Conservation (phyloP, 345 rosid species). For the Eucalyptus lansdowneana region DNA sequence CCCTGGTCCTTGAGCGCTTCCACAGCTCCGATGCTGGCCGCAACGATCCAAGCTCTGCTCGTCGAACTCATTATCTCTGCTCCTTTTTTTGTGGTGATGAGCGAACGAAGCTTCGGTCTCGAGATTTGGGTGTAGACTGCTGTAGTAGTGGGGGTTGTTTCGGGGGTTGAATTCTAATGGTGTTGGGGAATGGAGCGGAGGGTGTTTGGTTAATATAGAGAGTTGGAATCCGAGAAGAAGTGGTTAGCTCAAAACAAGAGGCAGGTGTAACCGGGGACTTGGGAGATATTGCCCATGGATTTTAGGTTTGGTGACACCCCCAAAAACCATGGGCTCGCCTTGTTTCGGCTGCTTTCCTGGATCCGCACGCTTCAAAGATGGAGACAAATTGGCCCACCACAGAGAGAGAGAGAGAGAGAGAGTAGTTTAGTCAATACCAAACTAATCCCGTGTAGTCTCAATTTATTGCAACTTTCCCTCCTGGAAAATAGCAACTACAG, state of each 20-base stretch:
- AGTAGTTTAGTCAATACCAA: not conserved
- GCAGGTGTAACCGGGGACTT: not conserved
- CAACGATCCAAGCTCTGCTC: constrained; percentile 34
- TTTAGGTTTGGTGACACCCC: not conserved
- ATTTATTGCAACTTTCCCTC: not conserved
- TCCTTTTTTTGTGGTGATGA: not conserved
- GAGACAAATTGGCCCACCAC: not conserved
- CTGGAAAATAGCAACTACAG: rapidly evolving
- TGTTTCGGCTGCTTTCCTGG: not conserved
- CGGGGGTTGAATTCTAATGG: not conserved
- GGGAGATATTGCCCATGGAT: not conserved
- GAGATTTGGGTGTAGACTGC: not conserved
- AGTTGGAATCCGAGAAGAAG: not conserved
- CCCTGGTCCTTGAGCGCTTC: constrained; percentile 48
- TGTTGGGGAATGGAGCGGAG: not conserved
- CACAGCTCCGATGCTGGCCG: constrained; percentile 34
- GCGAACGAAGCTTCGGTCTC: not conserved
- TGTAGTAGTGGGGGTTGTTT: not conserved
- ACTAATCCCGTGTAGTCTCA: not conserved
- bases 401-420: not conserved
- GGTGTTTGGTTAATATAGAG: not conserved
- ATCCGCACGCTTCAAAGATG: not conserved
- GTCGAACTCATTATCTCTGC: not conserved
- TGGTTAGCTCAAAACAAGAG: not conserved
- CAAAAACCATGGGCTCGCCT: not conserved